A percentile compares a stretch with the other conserved stretches of the same genome.
Conservation (phyloP, 768 basidiomycete species). For the Amanita exitialis region DNA sequence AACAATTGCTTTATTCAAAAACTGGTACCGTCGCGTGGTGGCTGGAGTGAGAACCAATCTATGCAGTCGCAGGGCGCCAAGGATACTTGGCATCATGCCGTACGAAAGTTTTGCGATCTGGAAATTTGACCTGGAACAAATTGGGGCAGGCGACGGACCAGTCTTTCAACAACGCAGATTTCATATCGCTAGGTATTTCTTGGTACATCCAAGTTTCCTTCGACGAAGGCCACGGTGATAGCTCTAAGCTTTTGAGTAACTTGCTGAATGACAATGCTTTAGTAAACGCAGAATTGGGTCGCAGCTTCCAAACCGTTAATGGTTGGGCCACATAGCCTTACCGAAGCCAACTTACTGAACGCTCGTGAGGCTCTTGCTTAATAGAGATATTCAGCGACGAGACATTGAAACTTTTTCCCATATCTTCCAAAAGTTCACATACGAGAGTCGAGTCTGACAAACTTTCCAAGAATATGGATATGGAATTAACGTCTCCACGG, state of each 20-base stretch:
- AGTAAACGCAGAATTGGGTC: not conserved
- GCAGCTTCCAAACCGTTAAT: not conserved
- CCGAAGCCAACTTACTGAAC: not conserved
- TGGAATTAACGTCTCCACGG: not conserved
- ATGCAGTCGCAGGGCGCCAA: not conserved
- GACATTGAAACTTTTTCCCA: not conserved
- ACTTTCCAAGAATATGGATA: not conserved
- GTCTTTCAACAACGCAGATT: not conserved
- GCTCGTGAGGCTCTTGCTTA: not conserved
- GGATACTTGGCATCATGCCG: not conserved
- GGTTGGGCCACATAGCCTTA: not conserved
- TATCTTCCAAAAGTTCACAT: not conserved
- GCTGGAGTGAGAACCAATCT: not conserved
- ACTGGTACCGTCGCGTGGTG: no score
- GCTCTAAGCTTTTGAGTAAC: not conserved
- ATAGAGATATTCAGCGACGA: not conserved
- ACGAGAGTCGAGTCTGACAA: not conserved
- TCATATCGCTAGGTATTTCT: not conserved
- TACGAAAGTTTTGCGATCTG: not conserved
- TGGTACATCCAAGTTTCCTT: not conserved
- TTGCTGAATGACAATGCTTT: not conserved
- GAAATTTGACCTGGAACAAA: not conserved
- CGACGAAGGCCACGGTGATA: not conserved
- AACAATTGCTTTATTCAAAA: no score
- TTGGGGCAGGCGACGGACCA: not conserved